Conservation (phyloP, 2,329 filamentous ascomycete genomes). For the Colletotrichum australisinense region DNA sequence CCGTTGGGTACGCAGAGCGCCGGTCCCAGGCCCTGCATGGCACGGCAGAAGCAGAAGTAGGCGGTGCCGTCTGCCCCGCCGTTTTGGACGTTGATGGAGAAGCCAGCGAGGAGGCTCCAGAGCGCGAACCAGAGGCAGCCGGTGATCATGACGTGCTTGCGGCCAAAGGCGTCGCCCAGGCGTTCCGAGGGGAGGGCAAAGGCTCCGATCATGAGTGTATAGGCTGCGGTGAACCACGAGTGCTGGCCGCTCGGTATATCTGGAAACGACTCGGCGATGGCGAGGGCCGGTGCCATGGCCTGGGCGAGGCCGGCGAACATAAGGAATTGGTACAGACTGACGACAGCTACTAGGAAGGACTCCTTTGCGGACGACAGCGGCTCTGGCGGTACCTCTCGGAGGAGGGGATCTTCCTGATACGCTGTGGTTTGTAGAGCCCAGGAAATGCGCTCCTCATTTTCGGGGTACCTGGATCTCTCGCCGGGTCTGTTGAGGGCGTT, state of each 20-base stretch:
- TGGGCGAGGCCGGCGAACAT: constrained; percentile 13
- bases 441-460: not conserved
- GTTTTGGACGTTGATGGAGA: constrained; percentile 40
- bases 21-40: constrained; percentile 64
- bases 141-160: constrained; percentile 64
- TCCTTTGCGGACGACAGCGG: not conserved
- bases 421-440: not conserved
- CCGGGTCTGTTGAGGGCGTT: not conserved
- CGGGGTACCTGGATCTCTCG: not conserved
- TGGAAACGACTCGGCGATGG: constrained; percentile 3
- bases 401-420: not conserved
- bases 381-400: not conserved
- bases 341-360: not conserved
- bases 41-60: constrained; percentile 59
- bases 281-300: constrained; percentile 3
- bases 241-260: constrained; percentile 48
- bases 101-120: constrained; percentile 63
- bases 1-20: constrained; percentile 67
- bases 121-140: constrained; percentile 66
- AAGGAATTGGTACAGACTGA: constrained; percentile 4
- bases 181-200: constrained; percentile 69
- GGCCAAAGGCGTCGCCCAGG: constrained; percentile 68
- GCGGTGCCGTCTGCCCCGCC: constrained; percentile 46
- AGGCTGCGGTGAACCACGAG: constrained; percentile 69
- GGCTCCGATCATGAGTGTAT: constrained; percentile 64